Evolutionary conservation across 2,329 filamentous ascomycete genomes (phyloP).

Genomic region (Phyllosticta citriasiana): DNA sequence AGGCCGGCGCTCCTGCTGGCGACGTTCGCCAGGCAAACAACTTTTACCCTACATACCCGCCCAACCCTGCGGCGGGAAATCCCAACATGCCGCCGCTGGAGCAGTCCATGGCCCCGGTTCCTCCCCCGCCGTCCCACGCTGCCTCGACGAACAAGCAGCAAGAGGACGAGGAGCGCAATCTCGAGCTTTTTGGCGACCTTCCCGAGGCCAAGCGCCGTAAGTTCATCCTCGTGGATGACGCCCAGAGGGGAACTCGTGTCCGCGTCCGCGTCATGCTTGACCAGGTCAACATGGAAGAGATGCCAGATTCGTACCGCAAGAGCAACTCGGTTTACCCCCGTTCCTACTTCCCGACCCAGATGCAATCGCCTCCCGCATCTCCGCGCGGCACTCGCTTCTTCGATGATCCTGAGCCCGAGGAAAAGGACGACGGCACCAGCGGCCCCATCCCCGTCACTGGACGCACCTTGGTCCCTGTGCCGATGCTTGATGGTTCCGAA

Average conservation of each 20-base stretch:
- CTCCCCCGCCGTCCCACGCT: conserved; percentile 30
- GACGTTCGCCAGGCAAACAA: conserved; percentile 66
- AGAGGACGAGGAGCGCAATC: conserved; percentile 49
- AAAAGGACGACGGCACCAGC: conserved; percentile 44
- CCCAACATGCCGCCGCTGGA: conserved; percentile 57
- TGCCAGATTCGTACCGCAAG: conserved; percentile 90
- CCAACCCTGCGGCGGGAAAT: conserved; percentile 42
- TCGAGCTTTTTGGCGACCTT: conserved; percentile 74
- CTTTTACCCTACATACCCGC: conserved; percentile 63
- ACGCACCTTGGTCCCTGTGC: conserved; percentile 38
- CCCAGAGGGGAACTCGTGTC: conserved; percentile 67
- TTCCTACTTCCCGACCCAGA: conserved; percentile 85
- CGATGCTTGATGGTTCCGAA: conserved; percentile 56
- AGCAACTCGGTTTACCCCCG: conserved; percentile 82
- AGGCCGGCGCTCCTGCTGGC: conserved; percentile 42
- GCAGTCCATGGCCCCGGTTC: conserved; percentile 42
- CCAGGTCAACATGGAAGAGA: conserved; percentile 86
- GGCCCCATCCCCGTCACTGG: conserved; percentile 31
- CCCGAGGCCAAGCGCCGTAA: conserved; percentile 88
- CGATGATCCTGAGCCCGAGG: conserved; percentile 45
- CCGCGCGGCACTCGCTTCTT: conserved; percentile 68
- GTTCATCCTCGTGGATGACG: conserved; percentile 92
- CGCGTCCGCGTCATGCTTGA: conserved; percentile 90
- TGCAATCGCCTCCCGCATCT: conserved; percentile 74
- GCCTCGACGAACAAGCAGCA: conserved; percentile 37